These are phyloP conservation scores for Biancaea sappan DNA, from an alignment of 306 rosid genomes.

Conservation along the genomic window DNA sequence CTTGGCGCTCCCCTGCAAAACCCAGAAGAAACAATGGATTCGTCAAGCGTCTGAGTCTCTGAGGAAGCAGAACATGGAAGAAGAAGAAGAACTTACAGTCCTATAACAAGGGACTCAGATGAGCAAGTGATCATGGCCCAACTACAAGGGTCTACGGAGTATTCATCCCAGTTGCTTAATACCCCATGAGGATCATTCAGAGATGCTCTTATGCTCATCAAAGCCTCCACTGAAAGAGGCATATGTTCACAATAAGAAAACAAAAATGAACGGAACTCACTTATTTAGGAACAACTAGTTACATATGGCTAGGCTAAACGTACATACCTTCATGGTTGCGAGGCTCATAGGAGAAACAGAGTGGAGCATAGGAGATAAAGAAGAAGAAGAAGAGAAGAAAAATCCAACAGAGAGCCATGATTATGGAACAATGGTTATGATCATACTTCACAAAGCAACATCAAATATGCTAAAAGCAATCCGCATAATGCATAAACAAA, in stretches of 20 bases:
- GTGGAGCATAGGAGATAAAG: conserved; percentile 36
- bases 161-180: conserved; percentile 82
- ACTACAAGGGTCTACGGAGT: conserved; percentile 95
- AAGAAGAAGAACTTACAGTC: conserved; percentile 58
- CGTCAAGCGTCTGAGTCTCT: background rate
- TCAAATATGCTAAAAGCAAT: conserved; percentile 24
- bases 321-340: conserved; percentile 87
- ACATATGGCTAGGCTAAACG: background rate
- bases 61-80: background rate
- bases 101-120: conserved; percentile 66
- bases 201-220: conserved; percentile 55
- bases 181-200: conserved; percentile 83
- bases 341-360: conserved; percentile 68
- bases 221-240: conserved; percentile 68
- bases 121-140: conserved; percentile 97
- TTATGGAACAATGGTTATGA: conserved; percentile 20
- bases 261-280: background rate
- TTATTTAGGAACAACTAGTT: background rate
- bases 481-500: background rate
- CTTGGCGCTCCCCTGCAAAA: conserved; percentile 88
- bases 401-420: conserved; percentile 44
- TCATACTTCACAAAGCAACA: background rate
- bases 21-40: conserved; percentile 13
- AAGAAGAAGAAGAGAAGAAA: conserved; percentile 32
- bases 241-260: background rate